Percentiles rank a stretch among this genome's conserved stretches.
phyloP scores from a whole-genome alignment of 495 filamentous ascomycete species.

The Xylaria telfairii region DNA sequence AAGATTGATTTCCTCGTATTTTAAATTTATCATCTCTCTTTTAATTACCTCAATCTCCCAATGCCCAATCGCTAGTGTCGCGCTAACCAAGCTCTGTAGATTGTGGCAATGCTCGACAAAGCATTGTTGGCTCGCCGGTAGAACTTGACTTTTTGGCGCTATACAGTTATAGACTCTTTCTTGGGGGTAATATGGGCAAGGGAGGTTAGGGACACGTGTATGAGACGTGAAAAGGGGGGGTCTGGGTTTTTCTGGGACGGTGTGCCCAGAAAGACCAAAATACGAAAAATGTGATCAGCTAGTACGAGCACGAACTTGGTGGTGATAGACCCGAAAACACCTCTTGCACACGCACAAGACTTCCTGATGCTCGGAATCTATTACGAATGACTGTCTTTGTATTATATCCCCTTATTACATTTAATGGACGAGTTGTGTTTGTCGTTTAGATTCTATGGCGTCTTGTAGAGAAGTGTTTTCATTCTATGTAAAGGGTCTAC shows the following conservation, averaged over 20 bases:
- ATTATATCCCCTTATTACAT: background rate
- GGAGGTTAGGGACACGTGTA: background rate
- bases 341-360: background rate
- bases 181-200: conserved; percentile 1
- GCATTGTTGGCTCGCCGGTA: conserved; percentile 35
- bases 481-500: background rate
- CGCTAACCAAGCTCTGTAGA: conserved; percentile 22
- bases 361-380: background rate
- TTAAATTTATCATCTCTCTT: background rate
- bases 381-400: background rate
- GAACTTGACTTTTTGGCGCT: background rate
- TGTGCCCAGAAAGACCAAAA: background rate
- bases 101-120: conserved; percentile 38
- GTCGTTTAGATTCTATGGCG: background rate
- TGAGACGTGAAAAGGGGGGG: background rate
- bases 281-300: background rate
- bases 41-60: too few species aligned
- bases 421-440: background rate
- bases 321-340: background rate
- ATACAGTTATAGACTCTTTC: background rate
- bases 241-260: background rate
- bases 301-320: background rate
- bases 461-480: background rate
- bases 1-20: conserved; percentile 30
- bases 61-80: background rate